These are phyloP conservation scores for Nephelium lappaceum DNA, from an alignment of 345 rosid genomes.

Conservation along the genomic window DNA sequence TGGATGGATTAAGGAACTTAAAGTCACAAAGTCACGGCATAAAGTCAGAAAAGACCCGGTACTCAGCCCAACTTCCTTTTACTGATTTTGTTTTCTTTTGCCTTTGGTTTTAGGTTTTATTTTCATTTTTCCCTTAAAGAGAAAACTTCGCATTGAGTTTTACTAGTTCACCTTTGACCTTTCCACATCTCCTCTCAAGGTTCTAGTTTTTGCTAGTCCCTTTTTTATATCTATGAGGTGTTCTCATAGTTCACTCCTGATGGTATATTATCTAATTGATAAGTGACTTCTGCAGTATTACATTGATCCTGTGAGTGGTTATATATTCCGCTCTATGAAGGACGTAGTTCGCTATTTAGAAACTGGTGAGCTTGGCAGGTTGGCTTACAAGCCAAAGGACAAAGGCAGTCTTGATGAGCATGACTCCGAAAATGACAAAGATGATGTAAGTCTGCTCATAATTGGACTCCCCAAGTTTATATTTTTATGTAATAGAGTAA, in stretches of 20 bases:
- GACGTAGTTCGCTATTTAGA: conserved; percentile 72
- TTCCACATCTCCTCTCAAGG: background rate
- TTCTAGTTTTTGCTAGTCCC: conserved; percentile 11
- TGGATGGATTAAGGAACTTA: conserved; percentile 89
- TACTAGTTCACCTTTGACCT: background rate
- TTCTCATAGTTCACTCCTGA: background rate
- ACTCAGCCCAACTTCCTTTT: conserved; percentile 28
- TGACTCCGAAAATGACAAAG: conserved; percentile 49
- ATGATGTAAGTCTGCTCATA: conserved; percentile 43
- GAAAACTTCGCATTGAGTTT: background rate
- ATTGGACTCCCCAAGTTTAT: conserved; percentile 6
- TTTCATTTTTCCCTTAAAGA: background rate
- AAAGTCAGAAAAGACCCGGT: conserved; percentile 75
- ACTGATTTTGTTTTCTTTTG: conserved; percentile 18
- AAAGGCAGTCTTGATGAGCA: conserved; percentile 32
- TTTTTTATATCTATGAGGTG: conserved; percentile 15
- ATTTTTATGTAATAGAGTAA: background rate
- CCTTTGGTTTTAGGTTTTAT: too few relatives aligned
- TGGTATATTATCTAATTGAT: background rate
- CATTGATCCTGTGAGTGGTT: conserved; percentile 79
- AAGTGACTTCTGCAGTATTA: conserved; percentile 57
- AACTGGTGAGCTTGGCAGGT: conserved; percentile 63
- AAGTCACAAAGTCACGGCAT: conserved; percentile 52
- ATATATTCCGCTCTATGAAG: conserved; percentile 80
- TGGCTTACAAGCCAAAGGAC: conserved; percentile 60